These are phyloP conservation scores for Plasmodium knowlesi DNA, from an alignment of 169 alveolate species.

Conservation along the genomic window DNA sequence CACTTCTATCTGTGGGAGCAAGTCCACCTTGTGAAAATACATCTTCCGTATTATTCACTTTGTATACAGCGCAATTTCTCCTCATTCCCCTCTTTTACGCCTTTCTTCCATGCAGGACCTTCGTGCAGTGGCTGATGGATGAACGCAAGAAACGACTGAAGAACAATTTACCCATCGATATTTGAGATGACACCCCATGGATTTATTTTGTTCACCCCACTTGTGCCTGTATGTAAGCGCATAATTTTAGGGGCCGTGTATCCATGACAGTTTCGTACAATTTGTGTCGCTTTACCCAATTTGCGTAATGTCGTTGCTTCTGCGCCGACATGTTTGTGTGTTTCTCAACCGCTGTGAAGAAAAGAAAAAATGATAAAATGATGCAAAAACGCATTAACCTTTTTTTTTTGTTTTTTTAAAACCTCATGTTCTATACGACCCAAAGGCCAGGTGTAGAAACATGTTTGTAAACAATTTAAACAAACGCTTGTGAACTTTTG, in stretches of 20 bases:
- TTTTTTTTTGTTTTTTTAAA: not conserved
- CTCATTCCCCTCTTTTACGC: not conserved
- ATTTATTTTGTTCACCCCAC: not conserved
- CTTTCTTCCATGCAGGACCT: conserved; percentile 56
- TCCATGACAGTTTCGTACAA: not conserved
- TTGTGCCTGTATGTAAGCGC: not conserved
- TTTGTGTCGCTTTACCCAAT: not conserved
- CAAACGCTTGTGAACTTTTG: not conserved
- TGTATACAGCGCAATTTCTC: not conserved
- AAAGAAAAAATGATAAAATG: not conserved
- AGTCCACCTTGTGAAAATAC: not conserved
- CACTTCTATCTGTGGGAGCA: not conserved
- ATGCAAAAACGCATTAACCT: not conserved
- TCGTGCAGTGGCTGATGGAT: conserved; percentile 73
- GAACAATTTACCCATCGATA: conserved; percentile 72
- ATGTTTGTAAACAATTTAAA: not conserved
- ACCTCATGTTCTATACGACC: not conserved
- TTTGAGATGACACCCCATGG: not conserved
- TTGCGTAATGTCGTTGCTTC: not conserved
- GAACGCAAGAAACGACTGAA: conserved; percentile 67
- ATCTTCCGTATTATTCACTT: not conserved
- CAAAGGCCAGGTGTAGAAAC: not conserved
- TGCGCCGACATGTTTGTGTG: not conserved
- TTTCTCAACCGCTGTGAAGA: not conserved
- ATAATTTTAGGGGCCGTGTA: not conserved